phyloP scores from a whole-genome alignment of 2,329 filamentous ascomycete genomes.

The Beauveria caledonica region DNA sequence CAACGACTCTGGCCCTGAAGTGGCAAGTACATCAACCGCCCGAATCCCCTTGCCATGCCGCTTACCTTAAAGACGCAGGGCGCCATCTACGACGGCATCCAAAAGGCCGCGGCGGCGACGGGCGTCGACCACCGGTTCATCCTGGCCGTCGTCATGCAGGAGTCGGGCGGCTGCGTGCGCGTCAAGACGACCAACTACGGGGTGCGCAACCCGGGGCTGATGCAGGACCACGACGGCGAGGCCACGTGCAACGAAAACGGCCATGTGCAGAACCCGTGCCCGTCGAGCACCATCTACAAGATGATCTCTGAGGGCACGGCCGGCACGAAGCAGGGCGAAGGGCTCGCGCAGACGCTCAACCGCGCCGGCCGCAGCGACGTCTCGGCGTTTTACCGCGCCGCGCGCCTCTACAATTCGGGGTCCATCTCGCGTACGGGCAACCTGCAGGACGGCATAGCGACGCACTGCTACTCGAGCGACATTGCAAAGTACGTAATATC shows the following conservation, averaged over 20 bases:
- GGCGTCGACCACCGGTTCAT: slow-evolving; percentile 33
- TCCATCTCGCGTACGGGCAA: slow-evolving; percentile 25
- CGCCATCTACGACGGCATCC: slow-evolving; percentile 25
- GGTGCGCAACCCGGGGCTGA: slow-evolving; percentile 34
- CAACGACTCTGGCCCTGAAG: slow-evolving; percentile 18
- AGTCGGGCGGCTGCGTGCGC: slow-evolving; percentile 36
- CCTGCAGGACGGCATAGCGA: slow-evolving; percentile 33
- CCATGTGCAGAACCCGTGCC: slow-evolving; percentile 18
- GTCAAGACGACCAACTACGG: slow-evolving; percentile 31
- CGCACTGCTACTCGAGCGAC: slow-evolving; percentile 42
- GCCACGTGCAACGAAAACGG: slow-evolving; percentile 27
- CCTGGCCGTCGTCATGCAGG: slow-evolving; percentile 36
- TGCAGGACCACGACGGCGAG: slow-evolving; percentile 29
- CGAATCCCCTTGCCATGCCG: no score
- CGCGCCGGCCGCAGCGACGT: slow-evolving; percentile 23
- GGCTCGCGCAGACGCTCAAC: slow-evolving; percentile 30
- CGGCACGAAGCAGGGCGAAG: slow-evolving; percentile 33
- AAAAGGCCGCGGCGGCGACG: slow-evolving; percentile 20
- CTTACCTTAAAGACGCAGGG: neutral
- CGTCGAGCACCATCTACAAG: slow-evolving; percentile 18
- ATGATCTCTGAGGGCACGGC: slow-evolving; percentile 33
- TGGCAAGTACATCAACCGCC: slow-evolving; percentile 13
- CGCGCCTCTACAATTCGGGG: slow-evolving; percentile 44
- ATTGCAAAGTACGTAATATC: slow-evolving; percentile 26
- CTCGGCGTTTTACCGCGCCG: slow-evolving; percentile 36